Evolutionary conservation across 371 early-diverging fungal genomes (phyloP).

Genomic region (Funneliformis caledonium): DNA sequence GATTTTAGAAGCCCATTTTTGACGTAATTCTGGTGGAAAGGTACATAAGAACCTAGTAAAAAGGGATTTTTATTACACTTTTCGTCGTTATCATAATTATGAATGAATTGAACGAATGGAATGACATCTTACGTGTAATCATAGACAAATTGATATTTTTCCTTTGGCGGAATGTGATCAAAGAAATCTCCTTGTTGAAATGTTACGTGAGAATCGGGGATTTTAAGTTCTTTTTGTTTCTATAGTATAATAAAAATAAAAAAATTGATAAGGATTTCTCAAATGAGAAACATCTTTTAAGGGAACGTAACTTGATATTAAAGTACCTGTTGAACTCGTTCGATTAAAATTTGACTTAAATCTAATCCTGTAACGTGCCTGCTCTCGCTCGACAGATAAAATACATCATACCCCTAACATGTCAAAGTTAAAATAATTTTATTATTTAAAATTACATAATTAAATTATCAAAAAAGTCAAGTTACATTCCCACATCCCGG

Average conservation of each 20-base stretch:
- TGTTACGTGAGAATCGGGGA: constrained; percentile 53
- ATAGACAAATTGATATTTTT: constrained; percentile 74
- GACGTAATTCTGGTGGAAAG: constrained; percentile 67
- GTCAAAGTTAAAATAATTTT: not conserved
- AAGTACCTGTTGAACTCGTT: constrained; percentile 54
- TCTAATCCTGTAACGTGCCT: constrained; percentile 74
- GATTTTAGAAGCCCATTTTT: constrained; percentile 74
- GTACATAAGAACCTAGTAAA: constrained; percentile 76
- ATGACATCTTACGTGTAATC: constrained; percentile 74
- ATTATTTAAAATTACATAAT: not conserved
- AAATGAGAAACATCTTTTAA: not conserved
- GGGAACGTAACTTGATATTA: not conserved
- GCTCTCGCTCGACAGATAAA: constrained; percentile 63
- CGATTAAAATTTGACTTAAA: constrained; percentile 69
- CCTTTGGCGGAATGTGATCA: constrained; percentile 58
- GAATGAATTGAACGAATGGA: not conserved
- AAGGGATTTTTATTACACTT: too few species aligned
- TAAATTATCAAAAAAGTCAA: constrained; percentile 32
- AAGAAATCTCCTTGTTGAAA: constrained; percentile 78
- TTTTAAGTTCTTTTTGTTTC: constrained; percentile 46
- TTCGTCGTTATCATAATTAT: not conserved
- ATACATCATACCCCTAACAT: constrained; percentile 71
- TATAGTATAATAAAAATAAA: constrained; percentile 16
- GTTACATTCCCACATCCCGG: constrained; percentile 82
- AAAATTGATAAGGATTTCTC: not conserved